phyloP scores from a whole-genome alignment of 2,329 filamentous ascomycete genomes.

The Cladosporium sphaerospermum region DNA sequence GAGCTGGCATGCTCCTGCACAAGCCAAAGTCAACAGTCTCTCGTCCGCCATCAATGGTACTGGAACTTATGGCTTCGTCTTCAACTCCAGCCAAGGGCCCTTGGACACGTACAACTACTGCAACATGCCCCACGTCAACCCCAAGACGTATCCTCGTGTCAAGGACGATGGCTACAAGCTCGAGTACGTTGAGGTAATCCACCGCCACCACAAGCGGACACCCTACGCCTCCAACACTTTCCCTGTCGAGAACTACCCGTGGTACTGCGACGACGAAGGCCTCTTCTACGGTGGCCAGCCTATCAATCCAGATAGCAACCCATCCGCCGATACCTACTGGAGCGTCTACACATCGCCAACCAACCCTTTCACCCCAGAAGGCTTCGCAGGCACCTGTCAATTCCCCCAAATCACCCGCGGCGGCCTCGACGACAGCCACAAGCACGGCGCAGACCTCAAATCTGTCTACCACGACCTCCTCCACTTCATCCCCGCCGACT shows the following conservation, averaged over 20 bases:
- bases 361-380: constrained; percentile 61
- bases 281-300: constrained; percentile 65
- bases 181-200: constrained; percentile 73
- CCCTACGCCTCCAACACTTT: constrained; percentile 74
- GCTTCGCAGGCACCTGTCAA: constrained; percentile 68
- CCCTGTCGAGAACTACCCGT: constrained; percentile 63
- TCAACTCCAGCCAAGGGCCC: constrained; percentile 53
- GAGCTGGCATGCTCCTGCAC: constrained; percentile 53
- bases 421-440: constrained; percentile 67
- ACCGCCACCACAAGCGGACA: constrained; percentile 79
- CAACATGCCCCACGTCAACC: constrained; percentile 80
- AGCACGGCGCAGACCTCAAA: constrained; percentile 71
- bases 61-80: constrained; percentile 69
- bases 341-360: constrained; percentile 52
- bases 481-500: constrained; percentile 54
- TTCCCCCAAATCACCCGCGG: constrained; percentile 73
- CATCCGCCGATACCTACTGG: constrained; percentile 58
- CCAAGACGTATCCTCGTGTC: constrained; percentile 53
- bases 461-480: constrained; percentile 68
- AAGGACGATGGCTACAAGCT: constrained; percentile 54
- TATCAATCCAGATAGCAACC: constrained; percentile 40
- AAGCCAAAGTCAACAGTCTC: constrained; percentile 56
- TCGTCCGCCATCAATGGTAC: constrained; percentile 49
- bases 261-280: constrained; percentile 65
- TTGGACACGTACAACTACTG: constrained; percentile 71